Conservation (phyloP, 495 filamentous ascomycete species). For the Xylaria bambusicola region DNA sequence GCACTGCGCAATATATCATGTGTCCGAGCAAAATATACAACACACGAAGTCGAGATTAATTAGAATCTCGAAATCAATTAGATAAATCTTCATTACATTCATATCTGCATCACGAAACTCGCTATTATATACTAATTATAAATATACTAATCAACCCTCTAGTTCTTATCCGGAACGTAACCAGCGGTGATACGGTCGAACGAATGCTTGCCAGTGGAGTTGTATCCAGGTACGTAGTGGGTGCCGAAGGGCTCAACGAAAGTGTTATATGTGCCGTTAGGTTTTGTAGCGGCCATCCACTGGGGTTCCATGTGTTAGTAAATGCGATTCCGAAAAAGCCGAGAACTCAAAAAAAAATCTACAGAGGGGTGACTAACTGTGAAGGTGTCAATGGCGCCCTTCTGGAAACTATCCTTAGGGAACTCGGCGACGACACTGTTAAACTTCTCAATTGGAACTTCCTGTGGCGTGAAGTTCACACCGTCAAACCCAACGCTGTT, state of each 20-base stretch:
- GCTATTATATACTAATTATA: too few relatives aligned
- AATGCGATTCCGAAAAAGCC: too few relatives aligned
- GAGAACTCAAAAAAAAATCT: too few relatives aligned
- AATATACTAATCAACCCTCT: too few relatives aligned
- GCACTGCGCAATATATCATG: too few relatives aligned
- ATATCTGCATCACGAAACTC: too few relatives aligned
- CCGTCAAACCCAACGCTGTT: slow-evolving; percentile 22
- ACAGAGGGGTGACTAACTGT: too few relatives aligned
- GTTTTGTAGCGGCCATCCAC: slow-evolving; percentile 12
- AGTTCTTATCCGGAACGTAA: not conserved
- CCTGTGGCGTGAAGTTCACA: slow-evolving; percentile 20
- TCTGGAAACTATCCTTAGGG: slow-evolving; percentile 18
- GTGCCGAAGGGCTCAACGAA: slow-evolving; percentile 8
- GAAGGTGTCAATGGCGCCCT: slow-evolving; percentile 15
- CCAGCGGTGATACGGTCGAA: slow-evolving; percentile 9
- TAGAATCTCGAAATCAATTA: too few relatives aligned
- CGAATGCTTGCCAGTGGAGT: slow-evolving; percentile 5
- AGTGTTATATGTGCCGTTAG: slow-evolving; percentile 8
- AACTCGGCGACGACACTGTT: slow-evolving; percentile 18
- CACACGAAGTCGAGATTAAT: too few relatives aligned
- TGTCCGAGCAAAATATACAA: too few relatives aligned
- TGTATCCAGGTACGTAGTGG: slow-evolving; percentile 2
- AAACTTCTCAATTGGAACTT: slow-evolving; percentile 25
- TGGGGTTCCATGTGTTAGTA: too few relatives aligned
- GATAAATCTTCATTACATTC: too few relatives aligned